Evolutionary conservation across 129 eudicot genomes (phyloP).

Genomic region (Flaveria brownii): DNA sequence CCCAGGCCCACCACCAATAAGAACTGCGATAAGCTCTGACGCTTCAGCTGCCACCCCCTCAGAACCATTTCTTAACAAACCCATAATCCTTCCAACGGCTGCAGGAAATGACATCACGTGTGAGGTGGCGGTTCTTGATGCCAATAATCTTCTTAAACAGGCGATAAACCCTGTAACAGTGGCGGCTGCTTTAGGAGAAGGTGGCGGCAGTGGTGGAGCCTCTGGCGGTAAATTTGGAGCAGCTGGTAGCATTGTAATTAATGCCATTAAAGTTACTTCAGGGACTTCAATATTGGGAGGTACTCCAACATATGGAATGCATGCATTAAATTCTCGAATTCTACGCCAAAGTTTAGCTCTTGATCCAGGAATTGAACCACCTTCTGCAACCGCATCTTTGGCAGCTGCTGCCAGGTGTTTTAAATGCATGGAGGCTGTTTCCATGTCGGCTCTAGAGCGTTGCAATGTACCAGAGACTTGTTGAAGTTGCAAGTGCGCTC

Average conservation of each 20-base stretch:
- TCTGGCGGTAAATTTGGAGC: slow-evolving; percentile 93
- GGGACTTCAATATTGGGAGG: slow-evolving; percentile 89
- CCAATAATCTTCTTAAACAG: slow-evolving; percentile 79
- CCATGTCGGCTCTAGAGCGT: slow-evolving; percentile 58
- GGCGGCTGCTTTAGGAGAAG: slow-evolving; percentile 99
- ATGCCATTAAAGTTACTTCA: slow-evolving; percentile 97
- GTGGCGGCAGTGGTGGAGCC: slow-evolving; percentile 87
- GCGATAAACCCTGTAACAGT: slow-evolving; percentile 86
- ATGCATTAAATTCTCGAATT: slow-evolving; percentile 94
- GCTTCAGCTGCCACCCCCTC: slow-evolving; percentile 95
- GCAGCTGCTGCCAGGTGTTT: slow-evolving; percentile 95
- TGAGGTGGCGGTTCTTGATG: slow-evolving; percentile 88
- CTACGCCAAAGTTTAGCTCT: slow-evolving; percentile 98
- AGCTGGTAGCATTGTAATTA: slow-evolving; percentile 95
- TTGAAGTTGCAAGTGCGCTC: slow-evolving; percentile 55
- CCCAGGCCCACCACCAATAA: slow-evolving; percentile 93
- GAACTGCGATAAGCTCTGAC: slow-evolving; percentile 78
- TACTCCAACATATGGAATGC: slow-evolving; percentile 79
- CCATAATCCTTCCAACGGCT: slow-evolving; percentile 97
- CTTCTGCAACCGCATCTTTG: slow-evolving; percentile 95
- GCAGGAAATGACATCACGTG: slow-evolving; percentile 98
- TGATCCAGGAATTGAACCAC: slow-evolving; percentile 97
- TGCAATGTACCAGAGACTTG: slow-evolving; percentile 47
- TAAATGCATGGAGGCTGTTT: slow-evolving; percentile 78
- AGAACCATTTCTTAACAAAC: slow-evolving; percentile 91